Conservation (phyloP, 2,329 filamentous ascomycete genomes). For the Nothophaeocryptopus gaeumannii region DNA sequence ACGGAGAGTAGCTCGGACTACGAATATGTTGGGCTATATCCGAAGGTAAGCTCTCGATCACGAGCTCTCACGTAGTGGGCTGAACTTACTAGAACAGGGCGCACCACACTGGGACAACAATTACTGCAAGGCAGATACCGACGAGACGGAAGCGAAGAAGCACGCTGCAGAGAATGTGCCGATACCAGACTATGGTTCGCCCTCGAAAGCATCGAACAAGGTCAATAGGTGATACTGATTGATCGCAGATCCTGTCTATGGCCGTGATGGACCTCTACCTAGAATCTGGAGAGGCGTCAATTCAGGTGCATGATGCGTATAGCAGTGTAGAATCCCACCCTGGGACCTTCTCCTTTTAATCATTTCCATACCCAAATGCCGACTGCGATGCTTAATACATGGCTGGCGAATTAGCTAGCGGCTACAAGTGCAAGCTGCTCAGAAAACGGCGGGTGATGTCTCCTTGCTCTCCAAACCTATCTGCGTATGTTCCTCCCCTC, state of each 20-base stretch:
- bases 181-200: conserved; percentile 19
- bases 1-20: conserved; percentile 25
- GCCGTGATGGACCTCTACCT: conserved; percentile 6
- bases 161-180: conserved; percentile 3
- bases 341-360: no score
- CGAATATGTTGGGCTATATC: conserved; percentile 30
- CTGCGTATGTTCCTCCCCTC: no score
- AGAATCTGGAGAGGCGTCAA: conserved; percentile 8
- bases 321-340: no score
- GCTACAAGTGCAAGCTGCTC: no score
- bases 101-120: conserved; percentile 29
- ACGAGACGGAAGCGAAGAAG: conserved; percentile 18
- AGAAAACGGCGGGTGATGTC: no score
- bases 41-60: conserved; percentile 17
- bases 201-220: background rate
- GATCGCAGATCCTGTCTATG: conserved; percentile 23
- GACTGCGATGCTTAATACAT: no score
- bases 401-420: no score
- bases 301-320: no score
- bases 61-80: background rate
- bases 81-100: conserved; percentile 1
- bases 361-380: no score
- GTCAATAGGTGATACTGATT: background rate
- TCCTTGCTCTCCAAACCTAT: no score
- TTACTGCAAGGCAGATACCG: conserved; percentile 25